Base-by-base conservation (phyloP, 805 yeast species). In the Saturnispora galanensis region DNA sequence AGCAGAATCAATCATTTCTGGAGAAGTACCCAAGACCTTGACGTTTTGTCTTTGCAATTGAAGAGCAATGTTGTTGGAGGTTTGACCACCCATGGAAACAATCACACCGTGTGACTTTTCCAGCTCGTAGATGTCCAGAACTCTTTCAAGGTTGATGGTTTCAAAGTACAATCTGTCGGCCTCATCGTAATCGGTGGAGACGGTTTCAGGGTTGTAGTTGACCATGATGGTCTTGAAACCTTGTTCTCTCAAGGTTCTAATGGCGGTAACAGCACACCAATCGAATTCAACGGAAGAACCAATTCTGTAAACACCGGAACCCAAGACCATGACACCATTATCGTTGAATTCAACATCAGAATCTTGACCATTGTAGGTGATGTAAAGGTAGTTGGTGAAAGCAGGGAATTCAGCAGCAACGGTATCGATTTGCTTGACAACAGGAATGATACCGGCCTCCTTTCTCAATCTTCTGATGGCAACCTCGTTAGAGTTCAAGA, bases 321-420 rank as follows among this genome's bases (percentile, higher is more conserved):
- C 98, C 56, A 90, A 74, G 35, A 90, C 97, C 78, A 93, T 71
- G 49, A 93, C 83, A 60, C 97, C 97, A 53, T 84, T 74, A 48
- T 90, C 97, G 57, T 83, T 77, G 61, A 90, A 93, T n/a, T 71
- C 62, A 49, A 93, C 78, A 67, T 90, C 98, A 54, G 84, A 81
- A 31, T 83, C 68, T 54, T 84, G 88, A 39, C 96, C 97, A 60
- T 86, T 89, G 71, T 93, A 90, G 33, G 97, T 93, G 67, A 86
- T 77, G 72, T 93, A 90, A 66, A 90, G 72, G 68, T 90, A 90
- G 71, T 90, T 90, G 56, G 98, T 90, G 69, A 65, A 75, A 40
- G 97, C 96, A 42, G 98, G 98, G 78, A 90, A 93, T 68, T 90
- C 98, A 42, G 98, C 97, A 42, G 98, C 98, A 54, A 90, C 95